Conservation (phyloP, 2,329 filamentous ascomycete genomes). For the Aspergillus phoenicis region DNA sequence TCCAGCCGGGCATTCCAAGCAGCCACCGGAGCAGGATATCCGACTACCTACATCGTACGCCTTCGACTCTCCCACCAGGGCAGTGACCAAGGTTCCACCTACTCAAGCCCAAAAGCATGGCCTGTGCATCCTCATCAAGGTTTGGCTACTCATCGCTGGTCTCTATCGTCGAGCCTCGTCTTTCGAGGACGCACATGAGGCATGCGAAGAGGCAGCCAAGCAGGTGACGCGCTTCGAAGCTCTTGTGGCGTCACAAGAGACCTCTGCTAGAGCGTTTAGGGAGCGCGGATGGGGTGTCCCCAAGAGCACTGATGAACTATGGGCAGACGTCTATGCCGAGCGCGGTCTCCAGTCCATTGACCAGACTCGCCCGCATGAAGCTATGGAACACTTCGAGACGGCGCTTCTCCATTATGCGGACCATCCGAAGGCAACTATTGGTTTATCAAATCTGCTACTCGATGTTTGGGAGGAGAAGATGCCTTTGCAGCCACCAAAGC, state of each 20-base stretch:
- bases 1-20: constrained; percentile 43
- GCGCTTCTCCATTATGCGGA: constrained; percentile 78
- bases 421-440: constrained; percentile 78
- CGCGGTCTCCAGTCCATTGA: constrained; percentile 68
- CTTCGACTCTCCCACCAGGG: constrained; percentile 44
- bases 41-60: constrained; percentile 39
- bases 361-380: constrained; percentile 65
- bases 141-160: constrained; percentile 88
- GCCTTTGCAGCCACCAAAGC: constrained; percentile 36
- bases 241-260: constrained; percentile 64
- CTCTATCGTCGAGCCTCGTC: constrained; percentile 83
- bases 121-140: constrained; percentile 66
- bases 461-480: constrained; percentile 71
- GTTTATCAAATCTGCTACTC: constrained; percentile 79
- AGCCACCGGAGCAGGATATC: constrained; percentile 47
- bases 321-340: constrained; percentile 82
- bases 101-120: constrained; percentile 58
- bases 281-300: constrained; percentile 74
- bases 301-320: constrained; percentile 80
- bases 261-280: constrained; percentile 64
- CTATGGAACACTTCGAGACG: constrained; percentile 77
- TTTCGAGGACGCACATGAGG: constrained; percentile 76
- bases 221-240: constrained; percentile 71
- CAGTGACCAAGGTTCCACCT: constrained; percentile 53
- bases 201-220: constrained; percentile 78